Percentiles rank a stretch among this genome's conserved stretches.
phyloP scores from a whole-genome alignment of 306 rosid species.

The Vicia sativa region DNA sequence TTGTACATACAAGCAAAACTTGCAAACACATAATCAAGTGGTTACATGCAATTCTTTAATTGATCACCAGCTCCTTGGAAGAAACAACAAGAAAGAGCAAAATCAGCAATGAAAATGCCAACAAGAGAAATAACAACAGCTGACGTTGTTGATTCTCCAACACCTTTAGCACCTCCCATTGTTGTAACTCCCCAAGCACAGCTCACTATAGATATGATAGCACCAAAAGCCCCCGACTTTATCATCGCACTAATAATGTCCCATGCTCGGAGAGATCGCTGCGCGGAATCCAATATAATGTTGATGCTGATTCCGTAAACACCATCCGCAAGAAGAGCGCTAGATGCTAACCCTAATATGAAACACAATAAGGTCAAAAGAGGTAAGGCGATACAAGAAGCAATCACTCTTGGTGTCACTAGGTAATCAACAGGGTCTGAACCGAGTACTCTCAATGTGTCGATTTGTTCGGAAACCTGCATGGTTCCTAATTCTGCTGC shows the following conservation, averaged over 20 bases:
- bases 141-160: slow-evolving; percentile 93
- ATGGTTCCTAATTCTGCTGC: slow-evolving; percentile 98
- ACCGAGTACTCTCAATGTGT: slow-evolving; percentile 89
- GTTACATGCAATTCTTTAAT: slow-evolving; percentile 69
- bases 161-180: slow-evolving; percentile 93
- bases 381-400: slow-evolving; percentile 78
- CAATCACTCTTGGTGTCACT: slow-evolving; percentile 90
- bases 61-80: slow-evolving; percentile 96
- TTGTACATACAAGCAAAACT: slow-evolving; percentile 35
- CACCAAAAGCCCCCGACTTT: slow-evolving; percentile 91
- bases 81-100: slow-evolving; percentile 78
- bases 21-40: slow-evolving; percentile 32
- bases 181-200: slow-evolving; percentile 98
- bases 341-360: slow-evolving; percentile 87
- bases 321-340: slow-evolving; percentile 82
- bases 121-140: slow-evolving; percentile 96
- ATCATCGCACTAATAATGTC: slow-evolving; percentile 91
- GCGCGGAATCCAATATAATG: slow-evolving; percentile 92
- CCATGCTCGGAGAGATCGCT: slow-evolving; percentile 78
- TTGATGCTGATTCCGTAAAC: slow-evolving; percentile 88
- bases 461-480: slow-evolving; percentile 99
- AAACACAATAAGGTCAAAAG: slow-evolving; percentile 86
- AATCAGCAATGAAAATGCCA: slow-evolving; percentile 91
- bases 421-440: slow-evolving; percentile 90
- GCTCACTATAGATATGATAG: slow-evolving; percentile 86